Conservation (phyloP, 2,329 filamentous ascomycete genomes). For the Juglanconis juglandina region DNA sequence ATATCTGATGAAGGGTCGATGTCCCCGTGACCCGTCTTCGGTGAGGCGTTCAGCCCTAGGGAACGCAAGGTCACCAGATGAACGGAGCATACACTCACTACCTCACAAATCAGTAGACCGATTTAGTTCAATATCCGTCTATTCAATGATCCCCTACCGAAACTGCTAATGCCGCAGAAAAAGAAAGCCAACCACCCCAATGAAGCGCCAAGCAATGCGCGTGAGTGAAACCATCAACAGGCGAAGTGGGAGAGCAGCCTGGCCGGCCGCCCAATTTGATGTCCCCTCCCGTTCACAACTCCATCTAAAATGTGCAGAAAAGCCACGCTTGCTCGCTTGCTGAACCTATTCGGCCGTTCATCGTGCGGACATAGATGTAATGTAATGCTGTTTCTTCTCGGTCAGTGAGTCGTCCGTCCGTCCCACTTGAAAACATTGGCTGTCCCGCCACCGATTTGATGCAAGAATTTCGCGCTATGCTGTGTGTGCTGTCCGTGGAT, state of each 20-base stretch:
- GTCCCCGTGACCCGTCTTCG: no score
- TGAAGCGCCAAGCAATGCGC: slow-evolving; percentile 3
- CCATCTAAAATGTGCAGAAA: not conserved
- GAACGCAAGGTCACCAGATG: not conserved
- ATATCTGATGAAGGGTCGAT: no score
- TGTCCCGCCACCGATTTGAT: slow-evolving; percentile 1
- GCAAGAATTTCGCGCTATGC: not conserved
- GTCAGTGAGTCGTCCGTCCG: not conserved
- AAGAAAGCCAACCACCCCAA: not conserved
- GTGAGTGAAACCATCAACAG: not conserved
- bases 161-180: not conserved
- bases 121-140: not conserved
- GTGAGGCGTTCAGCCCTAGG: no score
- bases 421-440: not conserved
- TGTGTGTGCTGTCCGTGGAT: not conserved
- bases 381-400: not conserved
- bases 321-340: not conserved
- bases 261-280: not conserved
- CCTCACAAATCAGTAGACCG: no score
- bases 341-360: not conserved
- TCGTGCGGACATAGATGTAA: not conserved
- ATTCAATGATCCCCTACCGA: not conserved
- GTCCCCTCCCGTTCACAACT: not conserved
- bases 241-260: not conserved
- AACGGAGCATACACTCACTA: no score